Percentiles rank a stretch among this genome's conserved stretches.
Evolutionary conservation across 441 rosid species (phyloP).

Genomic region (Erodium moschatum): DNA sequence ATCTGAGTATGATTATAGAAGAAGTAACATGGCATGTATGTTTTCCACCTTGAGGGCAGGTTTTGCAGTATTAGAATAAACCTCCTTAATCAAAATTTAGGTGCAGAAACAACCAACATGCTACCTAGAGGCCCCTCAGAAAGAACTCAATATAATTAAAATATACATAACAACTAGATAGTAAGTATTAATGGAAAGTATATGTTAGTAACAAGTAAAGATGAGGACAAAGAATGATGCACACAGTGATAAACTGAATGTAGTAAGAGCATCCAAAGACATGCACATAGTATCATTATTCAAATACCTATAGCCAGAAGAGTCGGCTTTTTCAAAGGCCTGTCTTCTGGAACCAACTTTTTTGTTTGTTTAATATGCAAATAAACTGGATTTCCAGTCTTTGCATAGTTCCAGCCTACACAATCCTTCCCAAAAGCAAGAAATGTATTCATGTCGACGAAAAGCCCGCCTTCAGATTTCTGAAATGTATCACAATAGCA

Average conservation of each 20-base stretch:
- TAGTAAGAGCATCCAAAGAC: neutral
- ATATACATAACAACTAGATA: neutral
- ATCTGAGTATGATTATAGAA: neutral
- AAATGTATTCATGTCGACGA: slow-evolving; percentile 71
- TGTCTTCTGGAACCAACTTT: slow-evolving; percentile 64
- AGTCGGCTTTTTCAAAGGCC: slow-evolving; percentile 82
- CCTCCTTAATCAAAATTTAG: neutral
- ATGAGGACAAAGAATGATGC: neutral
- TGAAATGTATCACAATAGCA: slow-evolving; percentile 30
- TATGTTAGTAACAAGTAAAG: neutral
- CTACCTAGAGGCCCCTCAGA: neutral
- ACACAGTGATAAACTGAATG: neutral
- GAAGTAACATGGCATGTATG: neutral
- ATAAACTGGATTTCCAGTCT: slow-evolving; percentile 80
- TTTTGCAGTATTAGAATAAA: neutral
- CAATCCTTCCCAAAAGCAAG: slow-evolving; percentile 87
- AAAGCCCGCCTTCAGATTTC: slow-evolving; percentile 89
- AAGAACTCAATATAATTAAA: neutral
- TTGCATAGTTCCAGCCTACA: slow-evolving; percentile 77
- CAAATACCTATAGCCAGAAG: slow-evolving; percentile 76
- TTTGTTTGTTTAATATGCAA: slow-evolving; percentile 65
- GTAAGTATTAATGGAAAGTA: neutral
- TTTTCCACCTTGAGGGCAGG: neutral
- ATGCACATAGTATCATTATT: slow-evolving; percentile 5
- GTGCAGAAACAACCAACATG: neutral